These are phyloP conservation scores for Talaromyces sp. DNA, from an alignment of 2,329 filamentous ascomycete genomes.

Conservation along the genomic window DNA sequence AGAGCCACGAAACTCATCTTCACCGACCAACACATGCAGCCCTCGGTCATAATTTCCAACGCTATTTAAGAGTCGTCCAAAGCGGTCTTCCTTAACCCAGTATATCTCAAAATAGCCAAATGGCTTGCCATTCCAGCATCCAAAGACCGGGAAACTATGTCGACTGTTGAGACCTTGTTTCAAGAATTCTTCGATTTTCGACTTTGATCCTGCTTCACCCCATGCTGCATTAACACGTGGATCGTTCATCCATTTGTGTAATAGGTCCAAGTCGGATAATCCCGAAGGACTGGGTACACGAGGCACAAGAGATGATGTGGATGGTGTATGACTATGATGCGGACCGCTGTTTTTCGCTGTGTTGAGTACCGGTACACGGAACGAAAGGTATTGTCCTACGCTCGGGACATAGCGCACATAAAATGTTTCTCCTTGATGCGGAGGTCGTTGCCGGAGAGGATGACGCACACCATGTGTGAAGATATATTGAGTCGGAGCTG, in stretches of 20 bases:
- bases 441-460: constrained; percentile 82
- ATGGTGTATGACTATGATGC: constrained; percentile 33
- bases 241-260: constrained; percentile 86
- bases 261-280: constrained; percentile 63
- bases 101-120: constrained; percentile 99
- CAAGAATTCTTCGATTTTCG: constrained; percentile 67
- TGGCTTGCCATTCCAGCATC: constrained; percentile 88
- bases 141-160: constrained; percentile 87
- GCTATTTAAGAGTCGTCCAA: constrained; percentile 67
- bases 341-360: constrained; percentile 47
- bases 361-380: constrained; percentile 72
- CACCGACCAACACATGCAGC: constrained; percentile 83
- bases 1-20: constrained; percentile 84
- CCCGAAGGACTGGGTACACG: constrained; percentile 10
- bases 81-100: constrained; percentile 89
- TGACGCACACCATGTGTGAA: constrained; percentile 78
- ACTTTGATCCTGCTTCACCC: constrained; percentile 62
- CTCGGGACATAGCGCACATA: constrained; percentile 86
- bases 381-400: constrained; percentile 78
- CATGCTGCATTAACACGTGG: constrained; percentile 82
- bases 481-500: constrained; percentile 75
- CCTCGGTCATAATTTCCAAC: constrained; percentile 82
- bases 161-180: constrained; percentile 61
- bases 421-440: constrained; percentile 84
- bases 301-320: constrained; percentile 46